phyloP scores from a whole-genome alignment of 2,329 filamentous ascomycete genomes.

The Ophiocordyceps camponoti-saundersi region DNA sequence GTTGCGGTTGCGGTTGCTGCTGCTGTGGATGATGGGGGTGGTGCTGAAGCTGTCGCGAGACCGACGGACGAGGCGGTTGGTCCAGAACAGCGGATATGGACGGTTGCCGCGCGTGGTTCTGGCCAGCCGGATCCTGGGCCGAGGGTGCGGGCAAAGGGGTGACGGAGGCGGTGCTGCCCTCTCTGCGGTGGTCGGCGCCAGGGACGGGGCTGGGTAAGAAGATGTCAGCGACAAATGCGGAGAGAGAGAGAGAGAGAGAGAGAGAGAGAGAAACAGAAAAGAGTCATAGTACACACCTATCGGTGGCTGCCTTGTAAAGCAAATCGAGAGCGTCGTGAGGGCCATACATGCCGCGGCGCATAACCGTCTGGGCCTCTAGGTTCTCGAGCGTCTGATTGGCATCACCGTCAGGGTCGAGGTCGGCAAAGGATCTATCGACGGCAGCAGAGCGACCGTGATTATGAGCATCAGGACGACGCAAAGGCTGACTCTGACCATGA shows the following conservation, averaged over 20 bases:
- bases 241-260: too few species aligned
- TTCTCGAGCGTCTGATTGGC: constrained; percentile 47
- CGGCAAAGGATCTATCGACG: constrained; percentile 11
- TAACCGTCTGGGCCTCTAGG: constrained; percentile 45
- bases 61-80: neutral
- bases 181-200: constrained; percentile 12
- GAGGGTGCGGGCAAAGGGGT: constrained; percentile 6
- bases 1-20: neutral
- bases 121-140: constrained; percentile 2
- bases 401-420: constrained; percentile 29
- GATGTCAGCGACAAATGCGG: neutral
- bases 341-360: constrained; percentile 63
- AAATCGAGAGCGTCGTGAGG: constrained; percentile 86
- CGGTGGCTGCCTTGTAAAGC: constrained; percentile 70
- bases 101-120: constrained; percentile 2
- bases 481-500: constrained; percentile 45
- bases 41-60: neutral
- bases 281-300: constrained; percentile 25
- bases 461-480: constrained; percentile 38
- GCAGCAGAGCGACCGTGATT: constrained; percentile 13
- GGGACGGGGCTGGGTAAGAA: constrained; percentile 1
- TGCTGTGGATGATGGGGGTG: neutral
- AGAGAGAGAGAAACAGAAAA: too few species aligned
- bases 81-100: constrained; percentile 5
- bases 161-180: constrained; percentile 12